Percentiles rank a stretch among this genome's conserved stretches.
Conservation (phyloP, 306 rosid genomes). For the Castanea crenata region DNA sequence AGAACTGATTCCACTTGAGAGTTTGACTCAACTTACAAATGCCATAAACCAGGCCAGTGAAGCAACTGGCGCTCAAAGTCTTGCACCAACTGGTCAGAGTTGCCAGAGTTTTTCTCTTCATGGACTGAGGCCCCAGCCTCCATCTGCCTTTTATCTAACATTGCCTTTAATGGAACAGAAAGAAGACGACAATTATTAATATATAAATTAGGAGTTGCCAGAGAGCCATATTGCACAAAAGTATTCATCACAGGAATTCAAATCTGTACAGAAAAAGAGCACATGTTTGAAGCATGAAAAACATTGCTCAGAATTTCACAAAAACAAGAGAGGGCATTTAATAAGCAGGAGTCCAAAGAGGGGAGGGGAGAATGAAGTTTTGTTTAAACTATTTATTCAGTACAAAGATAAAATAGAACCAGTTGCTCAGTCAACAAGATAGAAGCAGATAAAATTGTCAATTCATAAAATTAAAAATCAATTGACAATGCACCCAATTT, state of each 20-base stretch:
- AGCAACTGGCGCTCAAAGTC: constrained; percentile 55
- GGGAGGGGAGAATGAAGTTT: not conserved
- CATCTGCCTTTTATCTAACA: constrained; percentile 44
- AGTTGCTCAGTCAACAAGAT: not conserved
- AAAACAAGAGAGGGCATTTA: not conserved
- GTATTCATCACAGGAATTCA: constrained; percentile 5
- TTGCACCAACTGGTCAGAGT: constrained; percentile 37
- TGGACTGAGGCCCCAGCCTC: constrained; percentile 35
- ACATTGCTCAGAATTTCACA: not conserved
- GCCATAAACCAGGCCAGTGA: constrained; percentile 54
- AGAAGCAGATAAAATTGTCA: not conserved
- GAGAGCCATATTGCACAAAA: constrained; percentile 2
- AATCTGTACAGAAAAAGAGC: constrained; percentile 10
- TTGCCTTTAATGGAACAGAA: constrained; percentile 45
- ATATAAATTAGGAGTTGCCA: constrained; percentile 3
- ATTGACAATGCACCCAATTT: not conserved
- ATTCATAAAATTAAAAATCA: not conserved
- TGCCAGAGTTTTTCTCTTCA: constrained; percentile 36
- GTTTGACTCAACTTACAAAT: constrained; percentile 55
- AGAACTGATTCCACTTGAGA: constrained; percentile 11
- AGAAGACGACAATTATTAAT: constrained; percentile 14
- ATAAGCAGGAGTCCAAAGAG: not conserved
- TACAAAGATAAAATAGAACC: not conserved
- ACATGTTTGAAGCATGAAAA: not conserved
- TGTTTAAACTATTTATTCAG: not conserved